Base-by-base conservation (phyloP, 1,284 basidiomycete genomes). In the Leccinum insolens region DNA sequence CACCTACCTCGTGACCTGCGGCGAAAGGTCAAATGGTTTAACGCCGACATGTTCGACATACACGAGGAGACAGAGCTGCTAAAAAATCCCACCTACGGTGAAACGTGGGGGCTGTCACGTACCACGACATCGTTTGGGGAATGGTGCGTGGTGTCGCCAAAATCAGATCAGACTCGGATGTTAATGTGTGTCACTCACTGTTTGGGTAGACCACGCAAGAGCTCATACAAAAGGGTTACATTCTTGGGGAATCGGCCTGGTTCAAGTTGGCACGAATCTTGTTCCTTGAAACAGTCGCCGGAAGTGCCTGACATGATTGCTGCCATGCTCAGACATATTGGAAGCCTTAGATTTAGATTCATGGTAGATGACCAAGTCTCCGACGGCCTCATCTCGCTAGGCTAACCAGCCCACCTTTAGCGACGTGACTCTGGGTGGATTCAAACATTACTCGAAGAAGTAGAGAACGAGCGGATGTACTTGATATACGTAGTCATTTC, bases 381-480 rank as follows among this genome's bases (percentile, higher is more conserved):
- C 63, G 39, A 41, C 39, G 39, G 39, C 39, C 44, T 66, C 61
- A 65, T 67, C 63, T 70, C 62, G 49, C 25, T 41, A 61, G 37
- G 65, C 66, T 69, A 63, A 70, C 69, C 46, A 25, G 66, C 61
- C 41, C 46, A 44, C 67, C 70, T 25, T 65, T 70, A 94, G 91
- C 87, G 89, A 72, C 88, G 95, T 62, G 95, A 98, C 79, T 91
- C 89, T 66, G 95, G 95, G 65, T 98, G 95, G 94, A 88, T 88
- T 70, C 87, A 88, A 72, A 95, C 94, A 4, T 86, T 95, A 52
- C 82, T 97, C 37, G 93, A 96, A 78, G 96, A 98, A 81, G 95
- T 95, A 7, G 96, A 98, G 77, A 98, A 98, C 76, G 96, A 98
- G 80, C 85, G 95, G 63, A 95, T 96, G 94, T 95, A 96, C 80